These are phyloP conservation scores for Penicillium subrubescens DNA, from an alignment of 495 filamentous ascomycete genomes.

Conservation along the genomic window DNA sequence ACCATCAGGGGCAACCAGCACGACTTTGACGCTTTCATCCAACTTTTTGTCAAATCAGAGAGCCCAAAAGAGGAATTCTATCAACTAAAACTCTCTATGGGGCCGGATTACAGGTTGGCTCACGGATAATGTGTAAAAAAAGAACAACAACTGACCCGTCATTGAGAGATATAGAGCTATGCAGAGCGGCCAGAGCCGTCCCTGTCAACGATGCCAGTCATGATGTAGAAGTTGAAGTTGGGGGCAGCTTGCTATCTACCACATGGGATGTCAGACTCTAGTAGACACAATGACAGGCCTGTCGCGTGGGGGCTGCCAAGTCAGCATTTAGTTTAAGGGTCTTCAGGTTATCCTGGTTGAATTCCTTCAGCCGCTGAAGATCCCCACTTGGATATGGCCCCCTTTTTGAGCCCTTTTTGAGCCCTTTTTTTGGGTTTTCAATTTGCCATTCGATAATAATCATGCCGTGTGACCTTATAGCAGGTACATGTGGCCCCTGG, in stretches of 20 bases:
- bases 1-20: not conserved
- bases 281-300: not conserved
- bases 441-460: not conserved
- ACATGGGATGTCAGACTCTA: not conserved
- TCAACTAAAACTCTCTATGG: not conserved
- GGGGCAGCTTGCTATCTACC: not conserved
- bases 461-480: not conserved
- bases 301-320: not conserved
- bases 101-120: not conserved
- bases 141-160: not conserved
- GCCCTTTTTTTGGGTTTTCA: not conserved
- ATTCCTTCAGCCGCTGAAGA: not conserved
- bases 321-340: not conserved
- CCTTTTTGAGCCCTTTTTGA: not conserved
- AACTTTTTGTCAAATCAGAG: not conserved
- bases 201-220: not conserved
- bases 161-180: not conserved
- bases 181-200: not conserved
- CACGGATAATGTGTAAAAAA: not conserved
- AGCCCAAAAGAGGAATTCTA: not conserved
- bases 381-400: not conserved
- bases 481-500: not conserved
- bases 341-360: not conserved
- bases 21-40: not conserved
- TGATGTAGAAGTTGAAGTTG: not conserved